Conservation (phyloP, 345 rosid genomes). For the Arabidopsis suecica region DNA sequence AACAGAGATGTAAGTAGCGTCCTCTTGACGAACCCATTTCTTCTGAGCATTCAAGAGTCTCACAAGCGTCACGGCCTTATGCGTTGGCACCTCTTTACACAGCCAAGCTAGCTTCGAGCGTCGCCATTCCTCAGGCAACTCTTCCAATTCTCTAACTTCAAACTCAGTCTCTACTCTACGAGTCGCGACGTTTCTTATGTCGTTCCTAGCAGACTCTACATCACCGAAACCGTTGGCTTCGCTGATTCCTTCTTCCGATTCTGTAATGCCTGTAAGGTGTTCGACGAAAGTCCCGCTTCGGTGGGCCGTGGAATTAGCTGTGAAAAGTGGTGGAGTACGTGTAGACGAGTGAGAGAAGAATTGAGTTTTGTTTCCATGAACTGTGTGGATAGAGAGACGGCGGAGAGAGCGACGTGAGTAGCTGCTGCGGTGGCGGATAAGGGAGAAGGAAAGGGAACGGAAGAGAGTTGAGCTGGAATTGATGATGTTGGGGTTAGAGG, state of each 20-base stretch:
- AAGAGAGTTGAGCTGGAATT: conserved; percentile 41
- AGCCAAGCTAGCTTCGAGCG: conserved; percentile 90
- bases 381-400: conserved; percentile 1
- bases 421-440: conserved; percentile 35
- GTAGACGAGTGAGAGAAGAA: neutral
- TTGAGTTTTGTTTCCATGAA: neutral
- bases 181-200: conserved; percentile 51
- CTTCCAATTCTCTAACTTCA: conserved; percentile 72
- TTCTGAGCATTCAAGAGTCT: conserved; percentile 78
- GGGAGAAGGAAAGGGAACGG: conserved; percentile 41
- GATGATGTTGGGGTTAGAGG: conserved; percentile 25
- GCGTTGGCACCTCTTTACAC: conserved; percentile 81
- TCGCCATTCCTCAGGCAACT: conserved; percentile 87
- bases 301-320: conserved; percentile 30
- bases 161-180: conserved; percentile 47
- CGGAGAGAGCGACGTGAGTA: conserved; percentile 25
- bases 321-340: neutral
- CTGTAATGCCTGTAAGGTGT: conserved; percentile 43
- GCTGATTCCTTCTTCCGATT: conserved; percentile 24
- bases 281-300: conserved; percentile 55
- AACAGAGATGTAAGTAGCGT: conserved; percentile 69
- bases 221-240: conserved; percentile 34
- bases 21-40: conserved; percentile 90
- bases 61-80: conserved; percentile 67
- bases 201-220: conserved; percentile 45